Percentiles rank a stretch among this genome's conserved stretches.
phyloP scores from a whole-genome alignment of 305 asterid species.

The Fraxinus floribunda region DNA sequence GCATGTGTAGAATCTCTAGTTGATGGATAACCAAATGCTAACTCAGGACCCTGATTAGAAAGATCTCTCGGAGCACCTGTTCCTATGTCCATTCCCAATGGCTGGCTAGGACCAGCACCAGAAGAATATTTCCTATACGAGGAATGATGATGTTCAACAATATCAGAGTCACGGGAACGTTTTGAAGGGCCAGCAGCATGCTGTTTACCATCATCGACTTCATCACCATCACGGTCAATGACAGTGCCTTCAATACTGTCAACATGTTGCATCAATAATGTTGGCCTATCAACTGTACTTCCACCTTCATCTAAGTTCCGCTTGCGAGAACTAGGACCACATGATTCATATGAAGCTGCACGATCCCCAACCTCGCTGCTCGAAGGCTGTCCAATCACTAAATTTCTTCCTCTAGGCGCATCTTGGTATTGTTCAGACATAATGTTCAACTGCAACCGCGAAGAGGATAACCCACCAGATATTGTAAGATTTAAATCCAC shows the following conservation, averaged over 20 bases:
- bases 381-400: slow-evolving; percentile 74
- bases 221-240: slow-evolving; percentile 96
- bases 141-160: slow-evolving; percentile 38
- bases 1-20: slow-evolving; percentile 71
- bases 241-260: slow-evolving; percentile 98
- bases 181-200: slow-evolving; percentile 85
- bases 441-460: slow-evolving; percentile 53
- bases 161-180: slow-evolving; percentile 66
- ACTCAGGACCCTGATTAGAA: slow-evolving; percentile 59
- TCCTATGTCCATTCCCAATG: slow-evolving; percentile 65
- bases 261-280: slow-evolving; percentile 58
- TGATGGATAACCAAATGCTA: slow-evolving; percentile 50
- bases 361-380: slow-evolving; percentile 96
- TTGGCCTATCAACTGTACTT: slow-evolving; percentile 94
- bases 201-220: slow-evolving; percentile 85
- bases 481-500: slow-evolving; percentile 81
- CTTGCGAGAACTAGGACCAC: slow-evolving; percentile 93
- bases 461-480: slow-evolving; percentile 78
- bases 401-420: slow-evolving; percentile 53
- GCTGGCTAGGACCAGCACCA: slow-evolving; percentile 92
- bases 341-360: slow-evolving; percentile 95
- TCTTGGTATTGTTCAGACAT: slow-evolving; percentile 55
- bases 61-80: slow-evolving; percentile 47
- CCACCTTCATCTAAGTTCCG: slow-evolving; percentile 96
- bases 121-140: slow-evolving; percentile 58